Conservation (phyloP, 768 basidiomycete genomes). For the Phlebiopsis flavidoalba region DNA sequence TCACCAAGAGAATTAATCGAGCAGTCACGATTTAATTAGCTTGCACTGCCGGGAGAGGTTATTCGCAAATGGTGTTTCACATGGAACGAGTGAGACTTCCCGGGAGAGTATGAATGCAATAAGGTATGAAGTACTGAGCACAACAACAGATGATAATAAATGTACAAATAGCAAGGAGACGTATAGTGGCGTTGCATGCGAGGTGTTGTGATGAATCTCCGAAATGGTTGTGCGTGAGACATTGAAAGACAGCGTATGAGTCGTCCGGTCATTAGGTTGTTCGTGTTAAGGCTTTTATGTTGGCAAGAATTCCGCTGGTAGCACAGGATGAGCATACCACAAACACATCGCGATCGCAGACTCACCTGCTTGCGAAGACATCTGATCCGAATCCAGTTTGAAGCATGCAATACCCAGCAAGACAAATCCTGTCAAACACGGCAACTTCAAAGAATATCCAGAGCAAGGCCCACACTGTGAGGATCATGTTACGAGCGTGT, state of each 20-base stretch:
- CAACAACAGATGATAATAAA: background rate
- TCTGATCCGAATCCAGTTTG: slow-evolving; percentile 60
- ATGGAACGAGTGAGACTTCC: background rate
- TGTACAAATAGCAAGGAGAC: background rate
- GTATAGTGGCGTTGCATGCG: background rate
- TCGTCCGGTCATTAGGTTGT: background rate
- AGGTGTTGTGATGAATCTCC: background rate
- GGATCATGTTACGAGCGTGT: background rate
- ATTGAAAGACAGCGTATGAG: background rate
- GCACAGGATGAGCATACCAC: slow-evolving; percentile 1
- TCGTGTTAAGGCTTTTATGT: slow-evolving; percentile 34
- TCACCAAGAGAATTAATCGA: too few species aligned
- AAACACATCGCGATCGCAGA: background rate
- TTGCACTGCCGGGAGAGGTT: too few species aligned
- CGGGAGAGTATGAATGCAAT: background rate
- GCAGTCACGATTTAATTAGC: too few species aligned
- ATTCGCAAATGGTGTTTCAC: too few species aligned
- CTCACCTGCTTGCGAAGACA: slow-evolving; percentile 72
- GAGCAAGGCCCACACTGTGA: slow-evolving; percentile 74
- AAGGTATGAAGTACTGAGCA: slow-evolving; percentile 1
- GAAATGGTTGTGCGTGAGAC: background rate
- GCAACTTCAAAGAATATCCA: slow-evolving; percentile 81
- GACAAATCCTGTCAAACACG: slow-evolving; percentile 70
- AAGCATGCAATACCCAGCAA: slow-evolving; percentile 80
- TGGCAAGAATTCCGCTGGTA: slow-evolving; percentile 53